Percentiles rank a stretch among this genome's conserved stretches.
Evolutionary conservation across 768 basidiomycete genomes (phyloP).

Genomic region (Hypholoma fasciculare): DNA sequence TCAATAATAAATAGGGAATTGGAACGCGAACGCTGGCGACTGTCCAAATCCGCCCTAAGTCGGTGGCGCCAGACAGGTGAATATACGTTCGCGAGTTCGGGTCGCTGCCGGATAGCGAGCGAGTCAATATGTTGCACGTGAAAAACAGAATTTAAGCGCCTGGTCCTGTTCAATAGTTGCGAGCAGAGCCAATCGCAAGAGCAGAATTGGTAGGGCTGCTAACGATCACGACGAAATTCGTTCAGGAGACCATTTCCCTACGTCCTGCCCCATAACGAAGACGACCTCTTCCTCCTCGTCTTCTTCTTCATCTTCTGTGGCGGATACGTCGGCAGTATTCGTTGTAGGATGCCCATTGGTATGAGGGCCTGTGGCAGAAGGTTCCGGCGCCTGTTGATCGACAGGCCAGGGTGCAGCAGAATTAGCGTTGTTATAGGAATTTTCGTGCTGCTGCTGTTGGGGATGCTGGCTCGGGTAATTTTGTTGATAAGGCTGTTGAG

Average conservation of each 20-base stretch:
- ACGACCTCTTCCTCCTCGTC: conserved; percentile 9
- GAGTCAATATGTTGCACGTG: neutral
- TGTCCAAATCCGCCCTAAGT: neutral
- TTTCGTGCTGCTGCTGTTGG: neutral
- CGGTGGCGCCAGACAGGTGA: neutral
- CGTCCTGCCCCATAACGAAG: conserved; percentile 9
- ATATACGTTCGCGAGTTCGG: neutral
- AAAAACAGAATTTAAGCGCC: neutral
- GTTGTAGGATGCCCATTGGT: neutral
- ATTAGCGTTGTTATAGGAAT: neutral
- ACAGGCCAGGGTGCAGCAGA: neutral
- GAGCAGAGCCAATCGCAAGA: neutral
- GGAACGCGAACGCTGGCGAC: neutral
- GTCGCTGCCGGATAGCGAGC: neutral
- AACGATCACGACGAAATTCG: neutral
- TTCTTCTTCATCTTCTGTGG: conserved; percentile 3
- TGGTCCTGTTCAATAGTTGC: neutral
- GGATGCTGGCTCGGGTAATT: neutral
- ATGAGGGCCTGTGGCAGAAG: neutral
- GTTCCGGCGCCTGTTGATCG: neutral
- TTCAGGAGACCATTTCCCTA: conserved; percentile 6
- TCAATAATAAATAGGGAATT: neutral
- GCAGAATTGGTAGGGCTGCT: neutral
- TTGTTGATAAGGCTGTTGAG: neutral
- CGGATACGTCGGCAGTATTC: neutral